Conservation (phyloP, 2,329 filamentous ascomycete genomes). For the Paecilomyces dactylethromorphus region DNA sequence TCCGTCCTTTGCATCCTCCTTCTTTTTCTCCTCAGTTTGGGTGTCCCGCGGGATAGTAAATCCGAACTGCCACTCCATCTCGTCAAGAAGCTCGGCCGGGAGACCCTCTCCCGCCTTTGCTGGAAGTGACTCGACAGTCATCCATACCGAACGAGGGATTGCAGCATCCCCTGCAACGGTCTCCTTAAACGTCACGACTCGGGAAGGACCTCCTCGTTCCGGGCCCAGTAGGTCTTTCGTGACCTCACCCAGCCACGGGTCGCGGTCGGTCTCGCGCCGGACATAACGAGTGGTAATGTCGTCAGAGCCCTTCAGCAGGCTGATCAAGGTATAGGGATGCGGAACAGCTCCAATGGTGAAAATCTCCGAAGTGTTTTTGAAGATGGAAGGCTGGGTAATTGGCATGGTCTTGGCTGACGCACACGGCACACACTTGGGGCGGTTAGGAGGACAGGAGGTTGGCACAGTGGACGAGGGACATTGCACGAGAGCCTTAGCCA, state of each 20-base stretch:
- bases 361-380: constrained; percentile 62
- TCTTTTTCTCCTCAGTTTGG: constrained; percentile 29
- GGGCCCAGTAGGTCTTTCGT: constrained; percentile 64
- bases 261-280: constrained; percentile 62
- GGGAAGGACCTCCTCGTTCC: constrained; percentile 55
- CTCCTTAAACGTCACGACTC: constrained; percentile 73
- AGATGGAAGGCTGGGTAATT: constrained; percentile 60
- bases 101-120: constrained; percentile 45
- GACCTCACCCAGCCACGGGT: constrained; percentile 68
- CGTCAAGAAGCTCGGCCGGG: constrained; percentile 46
- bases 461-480: constrained; percentile 70
- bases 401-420: constrained; percentile 57
- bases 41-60: constrained; percentile 63
- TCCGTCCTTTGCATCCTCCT: constrained; percentile 24
- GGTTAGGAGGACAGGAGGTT: constrained; percentile 76
- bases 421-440: constrained; percentile 67
- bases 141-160: constrained; percentile 65
- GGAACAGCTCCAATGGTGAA: constrained; percentile 86
- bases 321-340: constrained; percentile 79
- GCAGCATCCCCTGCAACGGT: constrained; percentile 65
- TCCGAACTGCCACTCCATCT: constrained; percentile 84
- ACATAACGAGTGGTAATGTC: constrained; percentile 59
- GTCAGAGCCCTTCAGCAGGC: constrained; percentile 55
- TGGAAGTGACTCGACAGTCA: constrained; percentile 61
- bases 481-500: constrained; percentile 68